A percentile compares a stretch with the other conserved stretches of the same genome.
Conservation (phyloP, 1,284 basidiomycete species). For the Filobasidium uniguttulatum region DNA sequence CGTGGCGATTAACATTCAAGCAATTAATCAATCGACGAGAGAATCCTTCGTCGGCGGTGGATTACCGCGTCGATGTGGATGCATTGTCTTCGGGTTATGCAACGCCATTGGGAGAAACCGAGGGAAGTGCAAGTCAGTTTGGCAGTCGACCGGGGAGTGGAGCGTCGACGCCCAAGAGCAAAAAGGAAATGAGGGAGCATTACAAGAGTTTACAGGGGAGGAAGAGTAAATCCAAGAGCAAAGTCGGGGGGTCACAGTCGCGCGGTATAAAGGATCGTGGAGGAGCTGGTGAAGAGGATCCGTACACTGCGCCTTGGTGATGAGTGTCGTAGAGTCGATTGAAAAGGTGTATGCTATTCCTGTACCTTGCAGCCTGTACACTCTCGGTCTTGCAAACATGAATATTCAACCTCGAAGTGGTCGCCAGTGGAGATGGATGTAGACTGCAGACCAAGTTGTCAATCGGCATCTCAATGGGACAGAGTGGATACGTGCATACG, state of each 20-base stretch:
- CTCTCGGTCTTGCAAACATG: no score
- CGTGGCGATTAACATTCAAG: constrained; percentile 30
- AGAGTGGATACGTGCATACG: no score
- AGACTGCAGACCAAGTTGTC: no score
- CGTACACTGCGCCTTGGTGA: constrained; percentile 11
- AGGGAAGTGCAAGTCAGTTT: constrained; percentile 21
- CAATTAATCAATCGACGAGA: constrained; percentile 26
- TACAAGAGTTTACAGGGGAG: constrained; percentile 79
- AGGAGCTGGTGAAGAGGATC: constrained; percentile 13
- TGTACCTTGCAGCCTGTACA: no score
- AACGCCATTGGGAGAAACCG: constrained; percentile 49
- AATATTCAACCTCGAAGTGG: no score
- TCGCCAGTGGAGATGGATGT: no score
- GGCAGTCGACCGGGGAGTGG: constrained; percentile 34
- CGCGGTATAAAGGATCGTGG: constrained; percentile 12
- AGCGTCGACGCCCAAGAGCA: constrained; percentile 46
- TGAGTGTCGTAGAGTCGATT: not conserved
- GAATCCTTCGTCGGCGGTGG: constrained; percentile 24
- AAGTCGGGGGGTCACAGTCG: constrained; percentile 28
- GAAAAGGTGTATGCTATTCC: no score
- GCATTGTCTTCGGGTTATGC: constrained; percentile 50
- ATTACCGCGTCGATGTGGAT: constrained; percentile 30
- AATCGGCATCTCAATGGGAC: no score
- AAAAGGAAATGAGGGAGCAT: constrained; percentile 68
- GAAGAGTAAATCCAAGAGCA: constrained; percentile 52